Conservation (phyloP, 257 asterid genomes). For the Solanum pennellii region DNA sequence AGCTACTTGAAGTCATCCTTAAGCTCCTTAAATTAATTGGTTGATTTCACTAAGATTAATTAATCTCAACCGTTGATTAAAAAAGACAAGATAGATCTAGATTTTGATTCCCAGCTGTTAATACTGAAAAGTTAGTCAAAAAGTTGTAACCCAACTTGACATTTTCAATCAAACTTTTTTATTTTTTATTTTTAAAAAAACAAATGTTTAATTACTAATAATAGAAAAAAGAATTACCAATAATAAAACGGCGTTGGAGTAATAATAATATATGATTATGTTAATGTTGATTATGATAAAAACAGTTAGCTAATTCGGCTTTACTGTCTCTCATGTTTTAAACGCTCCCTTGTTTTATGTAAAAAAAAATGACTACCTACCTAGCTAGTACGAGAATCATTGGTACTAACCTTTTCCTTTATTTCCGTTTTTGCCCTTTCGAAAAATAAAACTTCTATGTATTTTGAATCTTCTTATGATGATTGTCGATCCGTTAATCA, state of each 20-base stretch:
- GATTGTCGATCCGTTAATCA: neutral
- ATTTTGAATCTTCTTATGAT: no score
- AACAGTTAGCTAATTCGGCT: constrained; percentile 17
- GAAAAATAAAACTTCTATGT: neutral
- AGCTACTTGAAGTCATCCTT: constrained; percentile 34
- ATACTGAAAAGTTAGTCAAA: constrained; percentile 3
- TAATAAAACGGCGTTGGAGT: neutral
- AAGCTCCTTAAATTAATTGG: constrained; percentile 8
- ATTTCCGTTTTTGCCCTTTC: neutral
- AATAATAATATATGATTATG: neutral
- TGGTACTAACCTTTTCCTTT: neutral
- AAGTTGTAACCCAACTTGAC: neutral
- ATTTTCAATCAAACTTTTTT: neutral
- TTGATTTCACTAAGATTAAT: neutral
- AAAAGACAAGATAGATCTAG: neutral
- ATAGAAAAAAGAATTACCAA: neutral
- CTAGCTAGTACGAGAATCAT: neutral
- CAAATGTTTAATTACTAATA: neutral
- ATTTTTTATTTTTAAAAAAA: neutral
- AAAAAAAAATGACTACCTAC: neutral
- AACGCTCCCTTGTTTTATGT: constrained; percentile 5
- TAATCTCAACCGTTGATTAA: constrained; percentile 21
- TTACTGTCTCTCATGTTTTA: constrained; percentile 26
- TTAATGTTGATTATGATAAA: neutral
- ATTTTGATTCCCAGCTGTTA: constrained; percentile 28